These are phyloP conservation scores for Paramyrothecium roridum DNA, from an alignment of 2,329 filamentous ascomycete species.

Conservation along the genomic window DNA sequence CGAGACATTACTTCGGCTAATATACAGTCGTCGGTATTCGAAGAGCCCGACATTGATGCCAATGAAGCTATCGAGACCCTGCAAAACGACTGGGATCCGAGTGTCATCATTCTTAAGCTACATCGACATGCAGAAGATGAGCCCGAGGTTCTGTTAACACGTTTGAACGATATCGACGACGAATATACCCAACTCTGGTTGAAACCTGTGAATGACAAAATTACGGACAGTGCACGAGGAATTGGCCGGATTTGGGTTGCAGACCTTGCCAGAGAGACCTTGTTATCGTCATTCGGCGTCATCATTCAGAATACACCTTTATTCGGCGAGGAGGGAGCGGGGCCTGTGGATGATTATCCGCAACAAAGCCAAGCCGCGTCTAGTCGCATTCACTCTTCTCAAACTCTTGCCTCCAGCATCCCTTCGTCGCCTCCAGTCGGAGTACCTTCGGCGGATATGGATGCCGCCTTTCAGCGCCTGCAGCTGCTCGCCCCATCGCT, in stretches of 20 bases:
- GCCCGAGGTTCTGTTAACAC: neutral
- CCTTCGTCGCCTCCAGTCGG: conserved; percentile 15
- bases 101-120: neutral
- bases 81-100: neutral
- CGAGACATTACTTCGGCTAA: conserved; percentile 15
- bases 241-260: conserved; percentile 14
- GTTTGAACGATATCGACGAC: neutral
- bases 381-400: conserved; percentile 19
- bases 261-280: conserved; percentile 28
- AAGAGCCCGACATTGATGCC: neutral
- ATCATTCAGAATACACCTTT: conserved; percentile 29
- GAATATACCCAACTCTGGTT: conserved; percentile 25
- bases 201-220: conserved; percentile 11
- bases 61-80: neutral
- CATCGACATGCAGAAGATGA: neutral
- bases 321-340: conserved; percentile 16
- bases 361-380: conserved; percentile 11
- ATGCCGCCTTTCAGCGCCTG: conserved; percentile 29
- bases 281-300: conserved; percentile 30
- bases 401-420: conserved; percentile 13
- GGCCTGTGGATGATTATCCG: conserved; percentile 3
- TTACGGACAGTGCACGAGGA: neutral
- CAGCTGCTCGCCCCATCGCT: conserved; percentile 29
- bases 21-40: neutral
- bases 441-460: conserved; percentile 9